A percentile compares a stretch with the other conserved stretches of the same genome.
Evolutionary conservation across 2,329 filamentous ascomycete species (phyloP).

Genomic region (Escovopsis sp.): DNA sequence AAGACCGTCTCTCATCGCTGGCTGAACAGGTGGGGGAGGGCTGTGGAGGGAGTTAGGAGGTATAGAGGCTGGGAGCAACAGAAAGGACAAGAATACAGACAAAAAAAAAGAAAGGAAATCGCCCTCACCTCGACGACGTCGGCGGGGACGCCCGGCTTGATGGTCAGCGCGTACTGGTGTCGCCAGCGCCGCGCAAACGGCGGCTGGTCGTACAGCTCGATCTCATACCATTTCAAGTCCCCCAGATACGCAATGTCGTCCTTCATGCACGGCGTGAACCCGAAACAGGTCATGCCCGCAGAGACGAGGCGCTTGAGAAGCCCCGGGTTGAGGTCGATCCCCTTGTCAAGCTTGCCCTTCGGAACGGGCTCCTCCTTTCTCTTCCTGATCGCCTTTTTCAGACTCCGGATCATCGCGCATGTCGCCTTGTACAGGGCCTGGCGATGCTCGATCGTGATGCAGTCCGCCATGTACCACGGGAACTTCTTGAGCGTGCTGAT

Average conservation of each 20-base stretch:
- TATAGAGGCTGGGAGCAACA: no score
- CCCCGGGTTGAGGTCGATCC: constrained; percentile 31
- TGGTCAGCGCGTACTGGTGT: constrained; percentile 34
- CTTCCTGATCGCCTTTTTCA: constrained; percentile 27
- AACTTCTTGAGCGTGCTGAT: constrained; percentile 48
- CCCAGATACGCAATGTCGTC: constrained; percentile 37
- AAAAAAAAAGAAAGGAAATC: background rate
- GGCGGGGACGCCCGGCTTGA: constrained; percentile 30
- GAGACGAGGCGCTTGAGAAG: constrained; percentile 37
- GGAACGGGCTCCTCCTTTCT: constrained; percentile 20
- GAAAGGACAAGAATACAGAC: no score
- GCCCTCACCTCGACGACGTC: constrained; percentile 40
- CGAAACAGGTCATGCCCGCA: constrained; percentile 40
- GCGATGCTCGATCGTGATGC: constrained; percentile 43
- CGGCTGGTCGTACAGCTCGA: constrained; percentile 28
- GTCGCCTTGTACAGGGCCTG: constrained; percentile 35
- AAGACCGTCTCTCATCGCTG: no score
- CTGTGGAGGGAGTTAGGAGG: no score
- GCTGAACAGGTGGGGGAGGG: no score
- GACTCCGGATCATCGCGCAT: constrained; percentile 29
- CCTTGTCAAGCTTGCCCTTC: no score
- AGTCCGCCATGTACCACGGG: constrained; percentile 43
- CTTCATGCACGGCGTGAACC: constrained; percentile 47
- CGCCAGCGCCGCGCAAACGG: constrained; percentile 32
- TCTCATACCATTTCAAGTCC: constrained; percentile 13